phyloP scores from a whole-genome alignment of 1,139 yeast species.

The Diutina siamensis region DNA sequence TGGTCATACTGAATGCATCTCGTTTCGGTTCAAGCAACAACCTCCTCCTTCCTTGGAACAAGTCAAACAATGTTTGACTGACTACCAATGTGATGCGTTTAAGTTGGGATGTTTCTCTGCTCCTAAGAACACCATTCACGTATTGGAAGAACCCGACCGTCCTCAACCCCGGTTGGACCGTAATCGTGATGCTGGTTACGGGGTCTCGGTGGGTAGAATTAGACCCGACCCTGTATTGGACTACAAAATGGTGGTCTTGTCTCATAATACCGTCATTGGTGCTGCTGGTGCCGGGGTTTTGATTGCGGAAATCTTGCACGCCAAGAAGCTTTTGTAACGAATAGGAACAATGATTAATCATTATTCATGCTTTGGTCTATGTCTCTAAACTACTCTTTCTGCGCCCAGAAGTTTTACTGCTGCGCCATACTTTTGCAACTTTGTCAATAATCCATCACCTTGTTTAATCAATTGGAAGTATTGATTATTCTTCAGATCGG shows the following conservation, averaged over 20 bases:
- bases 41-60: conserved; percentile 81
- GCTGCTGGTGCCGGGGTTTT: conserved; percentile 99
- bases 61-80: conserved; percentile 56
- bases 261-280: conserved; percentile 95
- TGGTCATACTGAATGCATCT: conserved; percentile 95
- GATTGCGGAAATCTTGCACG: conserved; percentile 82
- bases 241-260: conserved; percentile 87
- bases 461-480: conserved; percentile 81
- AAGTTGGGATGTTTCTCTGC: conserved; percentile 78
- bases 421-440: conserved; percentile 93
- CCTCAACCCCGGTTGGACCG: conserved; percentile 98
- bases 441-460: conserved; percentile 87
- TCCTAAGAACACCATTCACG: conserved; percentile 85
- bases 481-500: conserved; percentile 92
- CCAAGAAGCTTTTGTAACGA: conserved; percentile 56
- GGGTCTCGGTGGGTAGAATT: conserved; percentile 90
- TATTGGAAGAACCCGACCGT: conserved; percentile 81
- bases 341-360: not conserved
- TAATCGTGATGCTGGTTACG: conserved; percentile 88
- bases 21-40: conserved; percentile 69
- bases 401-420: conserved; percentile 40
- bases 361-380: not conserved
- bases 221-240: conserved; percentile 91
- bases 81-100: conserved; percentile 78
- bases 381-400: not conserved